Evolutionary conservation across 345 rosid species (phyloP).

Genomic region (Pugionium cornutum): DNA sequence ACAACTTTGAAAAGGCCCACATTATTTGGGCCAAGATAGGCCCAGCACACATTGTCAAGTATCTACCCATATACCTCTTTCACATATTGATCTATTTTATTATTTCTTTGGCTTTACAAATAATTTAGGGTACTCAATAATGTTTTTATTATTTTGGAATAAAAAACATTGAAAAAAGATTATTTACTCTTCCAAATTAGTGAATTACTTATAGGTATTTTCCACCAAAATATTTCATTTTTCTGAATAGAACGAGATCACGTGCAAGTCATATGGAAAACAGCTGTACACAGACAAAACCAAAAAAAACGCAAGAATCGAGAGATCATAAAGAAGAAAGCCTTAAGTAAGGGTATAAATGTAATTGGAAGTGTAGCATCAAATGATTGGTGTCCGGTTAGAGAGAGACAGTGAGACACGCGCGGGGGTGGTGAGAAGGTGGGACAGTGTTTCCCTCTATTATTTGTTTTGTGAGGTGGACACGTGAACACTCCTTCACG

Average conservation of each 20-base stretch:
- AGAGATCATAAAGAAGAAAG: neutral
- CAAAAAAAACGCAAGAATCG: conserved; percentile 15
- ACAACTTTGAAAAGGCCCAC: conserved; percentile 3
- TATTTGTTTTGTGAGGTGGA: conserved; percentile 2
- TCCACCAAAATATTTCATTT: neutral
- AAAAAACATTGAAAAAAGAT: no score
- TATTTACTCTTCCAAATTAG: neutral
- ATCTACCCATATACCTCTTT: neutral
- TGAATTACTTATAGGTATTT: neutral
- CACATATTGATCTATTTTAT: no score
- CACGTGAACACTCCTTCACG: conserved; percentile 31
- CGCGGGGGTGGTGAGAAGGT: conserved; percentile 25
- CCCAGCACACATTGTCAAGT: neutral
- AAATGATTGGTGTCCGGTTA: conserved; percentile 43
- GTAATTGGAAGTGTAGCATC: neutral
- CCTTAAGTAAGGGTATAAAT: no score
- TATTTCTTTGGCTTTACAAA: no score
- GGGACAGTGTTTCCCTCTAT: conserved; percentile 11
- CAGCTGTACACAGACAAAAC: conserved; percentile 22
- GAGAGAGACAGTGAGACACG: conserved; percentile 35
- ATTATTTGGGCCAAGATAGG: neutral
- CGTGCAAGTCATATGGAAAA: conserved; percentile 27
- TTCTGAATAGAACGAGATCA: conserved; percentile 4
- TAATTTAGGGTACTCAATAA: no score
- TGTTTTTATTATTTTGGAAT: no score